These are phyloP conservation scores for Talaromyces atroroseus DNA, from an alignment of 2,329 filamentous ascomycete species.

Conservation along the genomic window DNA sequence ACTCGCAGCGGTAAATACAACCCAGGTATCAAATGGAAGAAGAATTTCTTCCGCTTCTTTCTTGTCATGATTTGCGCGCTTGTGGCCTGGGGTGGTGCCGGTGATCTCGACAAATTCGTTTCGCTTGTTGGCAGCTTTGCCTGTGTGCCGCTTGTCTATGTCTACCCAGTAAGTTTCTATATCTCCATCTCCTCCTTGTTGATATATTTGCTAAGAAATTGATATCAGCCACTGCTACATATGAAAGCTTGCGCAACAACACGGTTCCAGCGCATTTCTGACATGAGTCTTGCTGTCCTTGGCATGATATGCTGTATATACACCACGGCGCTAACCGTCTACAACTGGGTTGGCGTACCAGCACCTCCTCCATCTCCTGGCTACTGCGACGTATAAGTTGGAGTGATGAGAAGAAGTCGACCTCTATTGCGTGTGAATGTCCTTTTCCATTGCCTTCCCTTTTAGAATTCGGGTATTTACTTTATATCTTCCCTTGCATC, in stretches of 20 bases:
- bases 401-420: not conserved
- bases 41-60: constrained; percentile 93
- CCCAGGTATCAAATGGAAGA: constrained; percentile 98
- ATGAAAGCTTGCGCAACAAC: constrained; percentile 71
- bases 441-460: not conserved
- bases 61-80: constrained; percentile 79
- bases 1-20: constrained; percentile 95
- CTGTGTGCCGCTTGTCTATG: constrained; percentile 93
- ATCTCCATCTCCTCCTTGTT: not conserved
- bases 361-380: constrained; percentile 48
- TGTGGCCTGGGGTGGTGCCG: constrained; percentile 87
- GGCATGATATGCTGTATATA: constrained; percentile 86
- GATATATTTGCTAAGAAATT: not conserved
- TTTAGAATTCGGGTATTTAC: not conserved
- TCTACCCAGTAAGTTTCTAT: constrained; percentile 75
- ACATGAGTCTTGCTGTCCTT: constrained; percentile 73
- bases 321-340: constrained; percentile 78
- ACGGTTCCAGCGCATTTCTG: constrained; percentile 61
- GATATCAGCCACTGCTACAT: constrained; percentile 74
- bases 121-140: constrained; percentile 94
- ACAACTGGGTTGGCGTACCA: constrained; percentile 70
- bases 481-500: not conserved
- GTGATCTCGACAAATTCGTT: constrained; percentile 95
- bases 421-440: not conserved
- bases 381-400: constrained; percentile 52